Conservation (phyloP, 139 green algal genomes). For the Coelastrella sp. region DNA sequence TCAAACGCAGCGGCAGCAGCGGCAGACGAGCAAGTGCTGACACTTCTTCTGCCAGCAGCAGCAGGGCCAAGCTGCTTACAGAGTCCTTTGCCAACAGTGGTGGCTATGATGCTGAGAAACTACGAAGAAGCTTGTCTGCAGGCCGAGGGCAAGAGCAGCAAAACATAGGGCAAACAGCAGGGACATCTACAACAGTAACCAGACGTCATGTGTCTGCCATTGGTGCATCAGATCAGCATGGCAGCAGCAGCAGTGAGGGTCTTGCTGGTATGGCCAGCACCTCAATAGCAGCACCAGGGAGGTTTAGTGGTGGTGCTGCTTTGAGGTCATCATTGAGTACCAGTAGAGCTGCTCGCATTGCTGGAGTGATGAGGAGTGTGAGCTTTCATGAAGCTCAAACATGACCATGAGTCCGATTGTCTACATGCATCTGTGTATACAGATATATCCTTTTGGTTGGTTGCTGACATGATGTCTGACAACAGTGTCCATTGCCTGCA, state of each 20-base stretch:
- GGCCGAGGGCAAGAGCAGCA: not conserved
- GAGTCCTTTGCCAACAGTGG: not conserved
- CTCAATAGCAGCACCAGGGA: too few relatives aligned
- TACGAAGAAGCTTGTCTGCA: conserved; percentile 7
- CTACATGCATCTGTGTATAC: too few relatives aligned
- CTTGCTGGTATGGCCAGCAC: too few relatives aligned
- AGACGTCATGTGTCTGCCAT: not conserved
- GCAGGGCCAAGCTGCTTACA: conserved; percentile 18
- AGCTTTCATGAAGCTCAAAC: not conserved
- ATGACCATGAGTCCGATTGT: not conserved
- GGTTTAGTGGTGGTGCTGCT: not conserved
- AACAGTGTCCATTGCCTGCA: too few relatives aligned
- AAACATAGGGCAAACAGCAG: too few relatives aligned
- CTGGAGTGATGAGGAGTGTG: not conserved
- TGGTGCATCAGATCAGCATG: not conserved
- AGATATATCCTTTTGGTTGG: too few relatives aligned
- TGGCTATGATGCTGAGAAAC: conserved; percentile 34
- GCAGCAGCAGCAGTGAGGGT: not conserved
- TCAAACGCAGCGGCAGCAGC: not conserved
- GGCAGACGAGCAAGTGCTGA: too few relatives aligned
- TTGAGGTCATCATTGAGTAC: not conserved
- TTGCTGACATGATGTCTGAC: too few relatives aligned
- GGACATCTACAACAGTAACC: too few relatives aligned
- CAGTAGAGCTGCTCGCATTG: not conserved
- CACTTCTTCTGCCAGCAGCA: too few relatives aligned